phyloP scores from a whole-genome alignment of 192 early-diverging fungal genomes.

The Coemansia sp. region DNA sequence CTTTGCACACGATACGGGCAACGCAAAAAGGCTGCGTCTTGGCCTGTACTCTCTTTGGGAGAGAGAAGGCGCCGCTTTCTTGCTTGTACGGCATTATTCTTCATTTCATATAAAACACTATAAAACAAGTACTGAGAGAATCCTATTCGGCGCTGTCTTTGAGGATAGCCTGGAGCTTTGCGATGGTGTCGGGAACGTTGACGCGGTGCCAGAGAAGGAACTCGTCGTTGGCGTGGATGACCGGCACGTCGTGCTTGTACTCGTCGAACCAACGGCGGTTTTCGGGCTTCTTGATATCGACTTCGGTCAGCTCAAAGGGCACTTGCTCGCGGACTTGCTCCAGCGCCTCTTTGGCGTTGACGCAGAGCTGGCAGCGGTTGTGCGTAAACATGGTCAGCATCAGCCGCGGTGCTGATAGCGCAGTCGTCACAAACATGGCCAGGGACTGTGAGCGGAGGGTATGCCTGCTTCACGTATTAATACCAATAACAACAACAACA shows the following conservation, averaged over 20 bases:
- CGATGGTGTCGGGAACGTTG: slow-evolving; percentile 25
- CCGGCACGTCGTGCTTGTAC: slow-evolving; percentile 50
- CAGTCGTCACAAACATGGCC: not conserved
- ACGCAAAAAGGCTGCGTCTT: too few relatives aligned
- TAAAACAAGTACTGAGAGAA: too few relatives aligned
- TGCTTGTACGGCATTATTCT: too few relatives aligned
- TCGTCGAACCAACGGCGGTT: slow-evolving; percentile 47
- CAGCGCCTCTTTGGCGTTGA: slow-evolving; percentile 43
- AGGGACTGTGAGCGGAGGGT: too few relatives aligned
- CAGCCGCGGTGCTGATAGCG: slow-evolving; percentile 15
- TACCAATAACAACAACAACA: not conserved
- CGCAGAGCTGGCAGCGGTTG: slow-evolving; percentile 46
- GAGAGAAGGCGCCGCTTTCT: too few relatives aligned
- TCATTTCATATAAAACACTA: too few relatives aligned
- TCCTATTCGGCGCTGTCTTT: not conserved
- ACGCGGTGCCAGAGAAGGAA: slow-evolving; percentile 48
- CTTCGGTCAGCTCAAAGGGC: slow-evolving; percentile 38
- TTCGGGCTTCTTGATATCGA: slow-evolving; percentile 41
- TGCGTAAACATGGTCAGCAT: slow-evolving; percentile 50
- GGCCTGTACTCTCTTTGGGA: too few relatives aligned
- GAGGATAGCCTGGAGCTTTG: slow-evolving; percentile 29
- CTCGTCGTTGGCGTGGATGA: slow-evolving; percentile 41
- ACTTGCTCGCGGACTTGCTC: slow-evolving; percentile 31
- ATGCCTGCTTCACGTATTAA: not conserved
- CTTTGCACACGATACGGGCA: too few relatives aligned